phyloP scores from a whole-genome alignment of 2,329 filamentous ascomycete species.

The Aspergillus intermedius region DNA sequence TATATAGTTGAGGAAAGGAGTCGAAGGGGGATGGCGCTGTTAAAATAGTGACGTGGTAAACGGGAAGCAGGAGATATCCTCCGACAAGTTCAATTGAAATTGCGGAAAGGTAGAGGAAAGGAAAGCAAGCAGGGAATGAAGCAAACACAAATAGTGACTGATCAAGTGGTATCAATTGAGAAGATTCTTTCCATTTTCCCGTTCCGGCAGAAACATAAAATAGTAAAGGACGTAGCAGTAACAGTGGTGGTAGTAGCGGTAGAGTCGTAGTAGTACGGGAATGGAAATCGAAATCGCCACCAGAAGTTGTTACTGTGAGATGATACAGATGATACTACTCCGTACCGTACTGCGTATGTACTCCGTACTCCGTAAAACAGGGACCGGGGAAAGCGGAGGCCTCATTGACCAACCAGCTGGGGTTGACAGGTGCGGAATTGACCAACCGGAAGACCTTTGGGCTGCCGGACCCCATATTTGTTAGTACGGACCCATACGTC shows the following conservation, averaged over 20 bases:
- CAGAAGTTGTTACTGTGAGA: too few species aligned
- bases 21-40: not conserved
- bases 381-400: not conserved
- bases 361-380: not conserved
- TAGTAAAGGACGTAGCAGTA: too few species aligned
- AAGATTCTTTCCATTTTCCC: too few species aligned
- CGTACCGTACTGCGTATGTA: not conserved
- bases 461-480: not conserved
- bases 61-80: not conserved
- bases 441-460: not conserved
- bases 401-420: not conserved
- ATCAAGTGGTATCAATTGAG: too few species aligned
- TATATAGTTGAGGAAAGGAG: too few species aligned
- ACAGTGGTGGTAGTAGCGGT: too few species aligned
- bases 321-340: too few species aligned
- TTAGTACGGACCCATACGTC: too few species aligned
- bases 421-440: not conserved
- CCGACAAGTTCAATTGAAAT: not conserved
- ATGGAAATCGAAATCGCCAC: too few species aligned
- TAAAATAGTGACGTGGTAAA: not conserved
- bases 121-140: not conserved
- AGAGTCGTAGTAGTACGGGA: too few species aligned
- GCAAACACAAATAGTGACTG: too few species aligned
- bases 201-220: too few species aligned
- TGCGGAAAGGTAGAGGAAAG: not conserved